phyloP scores from a whole-genome alignment of 2,329 filamentous ascomycete species.

The Tetracladium maxilliforme region DNA sequence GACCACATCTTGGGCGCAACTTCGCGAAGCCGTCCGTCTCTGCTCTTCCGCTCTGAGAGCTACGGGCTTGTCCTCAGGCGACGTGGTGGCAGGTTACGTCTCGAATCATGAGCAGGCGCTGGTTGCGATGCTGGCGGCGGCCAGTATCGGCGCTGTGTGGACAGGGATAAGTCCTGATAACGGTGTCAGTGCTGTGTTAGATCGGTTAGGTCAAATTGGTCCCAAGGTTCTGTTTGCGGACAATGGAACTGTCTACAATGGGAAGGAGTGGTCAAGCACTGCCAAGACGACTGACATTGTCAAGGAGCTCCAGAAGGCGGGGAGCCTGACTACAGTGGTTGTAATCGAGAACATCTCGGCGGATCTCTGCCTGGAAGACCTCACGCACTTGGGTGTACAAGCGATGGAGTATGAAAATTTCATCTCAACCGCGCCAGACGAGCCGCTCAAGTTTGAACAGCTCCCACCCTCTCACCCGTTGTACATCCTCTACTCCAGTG shows the following conservation, averaged over 20 bases:
- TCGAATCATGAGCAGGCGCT: slow-evolving; percentile 83
- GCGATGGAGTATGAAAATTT: slow-evolving; percentile 26
- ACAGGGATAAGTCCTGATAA: slow-evolving; percentile 87
- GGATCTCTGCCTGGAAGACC: slow-evolving; percentile 10
- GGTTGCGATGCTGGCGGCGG: slow-evolving; percentile 74
- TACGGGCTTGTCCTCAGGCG: slow-evolving; percentile 39
- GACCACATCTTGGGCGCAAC: slow-evolving; percentile 56
- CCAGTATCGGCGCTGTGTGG: slow-evolving; percentile 79
- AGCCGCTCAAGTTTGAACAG: slow-evolving; percentile 52
- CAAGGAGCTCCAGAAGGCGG: slow-evolving; percentile 38
- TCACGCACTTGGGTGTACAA: slow-evolving; percentile 7
- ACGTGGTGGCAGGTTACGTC: slow-evolving; percentile 59
- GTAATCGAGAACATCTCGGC: slow-evolving; percentile 53
- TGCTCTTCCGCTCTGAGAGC: slow-evolving; percentile 59
- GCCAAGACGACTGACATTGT: slow-evolving; percentile 70
- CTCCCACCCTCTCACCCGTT: slow-evolving; percentile 76
- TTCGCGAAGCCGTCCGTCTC: slow-evolving; percentile 62
- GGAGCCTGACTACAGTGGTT: slow-evolving; percentile 55
- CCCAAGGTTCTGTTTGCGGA: slow-evolving; percentile 76
- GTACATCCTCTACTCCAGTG: slow-evolving; percentile 87
- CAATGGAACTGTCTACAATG: slow-evolving; percentile 82
- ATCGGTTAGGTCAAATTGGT: slow-evolving; percentile 72
- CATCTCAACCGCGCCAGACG: slow-evolving; percentile 14
- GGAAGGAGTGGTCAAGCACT: slow-evolving; percentile 69
- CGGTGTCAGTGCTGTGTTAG: slow-evolving; percentile 79